These are phyloP conservation scores for Macrolepiota fuliginosa DNA, from an alignment of 768 basidiomycete species.

Conservation along the genomic window DNA sequence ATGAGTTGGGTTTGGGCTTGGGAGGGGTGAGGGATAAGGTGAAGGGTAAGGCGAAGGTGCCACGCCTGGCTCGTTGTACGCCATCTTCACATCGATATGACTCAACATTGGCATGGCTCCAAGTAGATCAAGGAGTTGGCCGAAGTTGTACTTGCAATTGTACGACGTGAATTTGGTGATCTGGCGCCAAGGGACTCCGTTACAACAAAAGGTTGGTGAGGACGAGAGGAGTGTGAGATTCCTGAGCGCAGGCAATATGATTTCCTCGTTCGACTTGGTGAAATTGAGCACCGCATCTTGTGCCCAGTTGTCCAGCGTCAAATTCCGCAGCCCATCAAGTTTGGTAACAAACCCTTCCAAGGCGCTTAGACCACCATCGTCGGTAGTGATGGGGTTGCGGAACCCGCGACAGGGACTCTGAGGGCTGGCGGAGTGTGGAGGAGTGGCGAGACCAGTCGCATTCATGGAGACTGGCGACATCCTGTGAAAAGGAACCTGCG, in stretches of 20 bases:
- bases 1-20: slow-evolving; percentile 3
- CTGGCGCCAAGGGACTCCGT: slow-evolving; percentile 8
- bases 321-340: slow-evolving; percentile 6
- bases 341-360: slow-evolving; percentile 9
- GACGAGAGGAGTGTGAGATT: slow-evolving; percentile 6
- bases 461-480: background rate
- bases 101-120: slow-evolving; percentile 11
- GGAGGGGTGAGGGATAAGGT: slow-evolving; percentile 4
- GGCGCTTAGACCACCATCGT: slow-evolving; percentile 5
- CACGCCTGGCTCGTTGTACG: slow-evolving; percentile 11
- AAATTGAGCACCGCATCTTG: slow-evolving; percentile 9
- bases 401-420: background rate
- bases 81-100: slow-evolving; percentile 8
- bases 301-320: slow-evolving; percentile 11
- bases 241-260: background rate
- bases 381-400: background rate
- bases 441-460: slow-evolving; percentile 1
- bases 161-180: slow-evolving; percentile 8
- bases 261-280: background rate
- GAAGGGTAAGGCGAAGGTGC: slow-evolving; percentile 9
- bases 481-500: background rate
- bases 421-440: slow-evolving; percentile 7
- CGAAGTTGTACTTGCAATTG: slow-evolving; percentile 10
- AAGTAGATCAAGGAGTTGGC: slow-evolving; percentile 12
- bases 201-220: slow-evolving; percentile 8